Evolutionary conservation across 805 yeast genomes (phyloP), one percentile per base, ranked within the genome.

Genomic region (Hyphopichia homilentoma): DNA sequence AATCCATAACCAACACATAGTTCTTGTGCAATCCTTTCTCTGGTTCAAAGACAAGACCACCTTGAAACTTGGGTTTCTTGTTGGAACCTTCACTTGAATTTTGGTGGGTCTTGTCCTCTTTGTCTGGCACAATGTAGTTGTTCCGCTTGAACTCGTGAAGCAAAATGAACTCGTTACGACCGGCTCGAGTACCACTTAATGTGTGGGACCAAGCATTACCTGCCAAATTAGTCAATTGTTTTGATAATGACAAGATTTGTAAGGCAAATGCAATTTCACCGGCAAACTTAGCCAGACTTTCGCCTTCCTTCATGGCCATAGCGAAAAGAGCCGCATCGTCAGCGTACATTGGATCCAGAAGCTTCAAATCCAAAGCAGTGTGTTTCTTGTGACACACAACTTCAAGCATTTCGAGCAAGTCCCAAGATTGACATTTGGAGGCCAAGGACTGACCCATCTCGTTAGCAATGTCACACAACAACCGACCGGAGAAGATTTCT

Each of bases 131-230:
- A 45, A 93, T 78, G 50, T 70, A 90, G 7, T 81, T 81, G 48
- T 81, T 77, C 48, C 81, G 76, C 7, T 80, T 71, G 58, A 93
- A 93, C 61, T 93, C 97, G 57, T 93, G 98, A 34, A 93, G 63
- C 57, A 93, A 67, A 71, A 93, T 85, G 54, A 66, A 93, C 57
- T 93, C 97, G 60, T 90, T 90, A 63, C 98, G 76, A 47, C 95
- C 97, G 7, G 96, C 94, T 48, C 98, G 75, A 0, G 97, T 87
- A 59, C 98, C 98, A 32, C 87, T 81, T 31, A 93, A 68, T 1
- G 98, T 93, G 41, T 86, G 88, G 2, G 94, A 75, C 98, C 98
- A 93, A 0, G 96, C 90, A 56, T 93, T 93, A 47, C 98, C 98
- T 1, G 97, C 97, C 40, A 93, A 68, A 44, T 82, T 84, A 1